phyloP scores from a whole-genome alignment of 768 basidiomycete species.

The Hortiboletus campestris region DNA sequence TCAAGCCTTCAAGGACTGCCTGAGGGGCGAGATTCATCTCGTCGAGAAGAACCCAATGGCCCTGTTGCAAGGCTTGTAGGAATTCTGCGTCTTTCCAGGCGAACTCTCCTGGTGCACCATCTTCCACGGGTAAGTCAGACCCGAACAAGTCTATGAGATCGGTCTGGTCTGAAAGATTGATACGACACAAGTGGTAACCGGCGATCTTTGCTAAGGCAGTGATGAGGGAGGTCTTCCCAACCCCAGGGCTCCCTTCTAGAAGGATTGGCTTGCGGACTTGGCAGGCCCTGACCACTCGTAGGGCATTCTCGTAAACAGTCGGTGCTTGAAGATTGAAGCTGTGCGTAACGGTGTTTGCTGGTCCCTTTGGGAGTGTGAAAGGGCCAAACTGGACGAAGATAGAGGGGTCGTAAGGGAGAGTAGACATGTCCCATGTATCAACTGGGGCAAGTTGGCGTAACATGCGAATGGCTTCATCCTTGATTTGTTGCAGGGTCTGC shows the following conservation, averaged over 20 bases:
- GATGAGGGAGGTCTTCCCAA: slow-evolving; percentile 94
- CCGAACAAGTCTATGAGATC: slow-evolving; percentile 96
- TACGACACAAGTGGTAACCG: slow-evolving; percentile 80
- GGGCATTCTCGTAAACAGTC: slow-evolving; percentile 83
- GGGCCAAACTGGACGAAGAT: slow-evolving; percentile 60
- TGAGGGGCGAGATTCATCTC: slow-evolving; percentile 99
- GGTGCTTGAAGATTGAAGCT: slow-evolving; percentile 84
- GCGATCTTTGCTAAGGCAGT: slow-evolving; percentile 79
- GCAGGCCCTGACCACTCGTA: slow-evolving; percentile 85
- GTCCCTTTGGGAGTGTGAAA: slow-evolving; percentile 70
- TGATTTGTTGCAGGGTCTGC: slow-evolving; percentile 59
- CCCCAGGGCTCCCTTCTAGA: slow-evolving; percentile 96
- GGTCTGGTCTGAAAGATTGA: slow-evolving; percentile 98
- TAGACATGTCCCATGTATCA: slow-evolving; percentile 19
- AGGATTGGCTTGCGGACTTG: slow-evolving; percentile 90
- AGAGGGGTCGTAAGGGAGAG: slow-evolving; percentile 33
- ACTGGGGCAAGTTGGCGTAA: slow-evolving; percentile 59
- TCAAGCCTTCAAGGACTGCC: slow-evolving; percentile 93
- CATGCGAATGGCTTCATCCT: slow-evolving; percentile 51
- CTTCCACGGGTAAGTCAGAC: slow-evolving; percentile 92
- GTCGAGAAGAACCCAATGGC: slow-evolving; percentile 96
- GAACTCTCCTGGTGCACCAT: slow-evolving; percentile 88
- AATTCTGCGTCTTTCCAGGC: slow-evolving; percentile 98
- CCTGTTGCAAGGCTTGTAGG: slow-evolving; percentile 87
- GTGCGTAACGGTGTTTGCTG: slow-evolving; percentile 32